These are phyloP conservation scores for Pythium utonaiense DNA, from an alignment of 352 stramenopile genomes.

Conservation along the genomic window DNA sequence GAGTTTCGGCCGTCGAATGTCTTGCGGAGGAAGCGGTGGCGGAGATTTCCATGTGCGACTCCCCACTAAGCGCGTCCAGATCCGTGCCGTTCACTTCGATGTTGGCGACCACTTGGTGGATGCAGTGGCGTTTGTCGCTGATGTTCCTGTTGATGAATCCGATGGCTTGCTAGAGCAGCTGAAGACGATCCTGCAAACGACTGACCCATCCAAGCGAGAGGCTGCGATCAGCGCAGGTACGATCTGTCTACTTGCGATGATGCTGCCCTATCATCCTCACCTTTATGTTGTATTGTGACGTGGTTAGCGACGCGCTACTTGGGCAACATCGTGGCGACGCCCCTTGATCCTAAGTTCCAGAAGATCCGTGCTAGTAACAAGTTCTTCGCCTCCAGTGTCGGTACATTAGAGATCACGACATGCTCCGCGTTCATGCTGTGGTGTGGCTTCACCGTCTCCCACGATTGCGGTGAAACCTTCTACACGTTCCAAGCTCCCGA, in stretches of 20 bases:
- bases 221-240: conserved; percentile 13
- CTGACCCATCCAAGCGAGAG: not conserved
- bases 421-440: conserved; percentile 34
- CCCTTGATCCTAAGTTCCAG: conserved; percentile 60
- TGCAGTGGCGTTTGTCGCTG: conserved; percentile 42
- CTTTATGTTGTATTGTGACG: conserved; percentile 20
- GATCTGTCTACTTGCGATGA: too few species aligned
- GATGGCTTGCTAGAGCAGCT: not conserved
- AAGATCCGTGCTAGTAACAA: conserved; percentile 71
- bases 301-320: conserved; percentile 66
- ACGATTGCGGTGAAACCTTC: conserved; percentile 33
- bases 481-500: conserved; percentile 28
- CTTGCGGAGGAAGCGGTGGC: conserved; percentile 58
- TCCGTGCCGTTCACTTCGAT: conserved; percentile 59
- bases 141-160: not conserved
- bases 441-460: conserved; percentile 44
- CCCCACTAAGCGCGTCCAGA: conserved; percentile 31
- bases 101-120: conserved; percentile 69
- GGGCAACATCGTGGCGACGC: conserved; percentile 53
- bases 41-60: conserved; percentile 41
- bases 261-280: not conserved
- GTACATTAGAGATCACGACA: conserved; percentile 4
- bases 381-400: conserved; percentile 60
- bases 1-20: conserved; percentile 56
- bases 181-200: conserved; percentile 1